Percentiles rank a stretch among this genome's conserved stretches.
Evolutionary conservation across 805 yeast genomes (phyloP).

Genomic region (Ogataea methylovora): DNA sequence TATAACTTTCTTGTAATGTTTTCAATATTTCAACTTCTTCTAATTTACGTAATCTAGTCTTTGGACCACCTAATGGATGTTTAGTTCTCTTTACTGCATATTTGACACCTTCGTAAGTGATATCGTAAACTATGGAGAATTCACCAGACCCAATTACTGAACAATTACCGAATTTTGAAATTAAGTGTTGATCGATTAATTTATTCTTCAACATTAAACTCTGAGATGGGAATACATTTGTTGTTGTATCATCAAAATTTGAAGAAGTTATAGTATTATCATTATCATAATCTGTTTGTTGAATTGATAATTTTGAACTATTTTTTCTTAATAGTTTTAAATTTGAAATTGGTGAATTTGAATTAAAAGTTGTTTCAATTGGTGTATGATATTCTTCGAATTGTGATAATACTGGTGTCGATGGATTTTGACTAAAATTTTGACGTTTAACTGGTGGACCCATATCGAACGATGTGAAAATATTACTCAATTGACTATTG

Average conservation of each 20-base stretch:
- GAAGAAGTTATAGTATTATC: too few relatives aligned
- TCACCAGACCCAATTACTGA: slow-evolving; percentile 76
- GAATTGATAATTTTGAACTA: too few relatives aligned
- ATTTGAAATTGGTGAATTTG: too few relatives aligned
- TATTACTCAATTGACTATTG: too few relatives aligned
- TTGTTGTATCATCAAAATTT: too few relatives aligned
- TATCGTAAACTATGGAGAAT: slow-evolving; percentile 83
- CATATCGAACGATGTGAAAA: too few relatives aligned
- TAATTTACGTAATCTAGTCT: slow-evolving; percentile 51
- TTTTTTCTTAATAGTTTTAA: too few relatives aligned
- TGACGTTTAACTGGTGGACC: slow-evolving; percentile 3
- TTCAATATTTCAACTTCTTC: slow-evolving; percentile 74
- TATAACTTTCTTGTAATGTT: slow-evolving; percentile 28
- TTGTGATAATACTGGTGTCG: slow-evolving; percentile 2
- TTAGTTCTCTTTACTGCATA: slow-evolving; percentile 88
- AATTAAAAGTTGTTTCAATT: too few relatives aligned
- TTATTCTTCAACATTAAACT: slow-evolving; percentile 4
- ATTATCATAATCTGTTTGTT: too few relatives aligned
- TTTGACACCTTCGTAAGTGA: slow-evolving; percentile 55
- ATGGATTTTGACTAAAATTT: background rate
- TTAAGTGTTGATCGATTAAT: slow-evolving; percentile 33
- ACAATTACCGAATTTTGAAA: slow-evolving; percentile 56
- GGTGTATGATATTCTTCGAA: too few relatives aligned
- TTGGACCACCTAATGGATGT: slow-evolving; percentile 49
- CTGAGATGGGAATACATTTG: slow-evolving; percentile 1